Conservation (phyloP, 192 early-diverging fungal genomes). For the Spizellomyces sp. region DNA sequence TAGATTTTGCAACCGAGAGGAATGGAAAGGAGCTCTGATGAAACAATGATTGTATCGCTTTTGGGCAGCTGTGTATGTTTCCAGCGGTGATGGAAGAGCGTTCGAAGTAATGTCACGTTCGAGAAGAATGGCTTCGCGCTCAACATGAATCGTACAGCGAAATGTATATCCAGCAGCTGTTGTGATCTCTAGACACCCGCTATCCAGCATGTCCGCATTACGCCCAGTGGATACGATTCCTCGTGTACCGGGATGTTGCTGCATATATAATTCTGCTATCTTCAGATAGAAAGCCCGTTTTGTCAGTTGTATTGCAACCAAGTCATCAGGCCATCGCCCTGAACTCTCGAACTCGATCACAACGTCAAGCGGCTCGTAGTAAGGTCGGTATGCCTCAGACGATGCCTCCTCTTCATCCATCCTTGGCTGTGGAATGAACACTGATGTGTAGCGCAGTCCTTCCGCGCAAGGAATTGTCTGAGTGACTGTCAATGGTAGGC, state of each 20-base stretch:
- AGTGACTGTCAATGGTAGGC: conserved; percentile 67
- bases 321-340: conserved; percentile 86
- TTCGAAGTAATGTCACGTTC: conserved; percentile 47
- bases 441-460: conserved; percentile 73
- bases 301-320: conserved; percentile 83
- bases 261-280: conserved; percentile 62
- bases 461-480: conserved; percentile 60
- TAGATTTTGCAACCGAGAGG: conserved; percentile 69
- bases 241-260: conserved; percentile 50
- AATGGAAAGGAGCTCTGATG: conserved; percentile 55
- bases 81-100: neutral
- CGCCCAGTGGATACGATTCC: conserved; percentile 40
- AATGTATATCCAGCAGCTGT: conserved; percentile 74
- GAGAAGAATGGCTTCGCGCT: conserved; percentile 68
- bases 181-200: conserved; percentile 62
- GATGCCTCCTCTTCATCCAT: conserved; percentile 10
- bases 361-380: conserved; percentile 58
- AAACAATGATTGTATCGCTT: conserved; percentile 34
- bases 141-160: conserved; percentile 75
- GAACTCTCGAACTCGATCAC: conserved; percentile 83
- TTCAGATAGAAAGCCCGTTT: conserved; percentile 86
- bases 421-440: conserved; percentile 72
- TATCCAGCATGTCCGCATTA: conserved; percentile 27
- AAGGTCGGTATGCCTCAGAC: conserved; percentile 30
- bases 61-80: conserved; percentile 8